Evolutionary conservation across 495 filamentous ascomycete genomes (phyloP).

Genomic region (Astrocystis sublimbata): DNA sequence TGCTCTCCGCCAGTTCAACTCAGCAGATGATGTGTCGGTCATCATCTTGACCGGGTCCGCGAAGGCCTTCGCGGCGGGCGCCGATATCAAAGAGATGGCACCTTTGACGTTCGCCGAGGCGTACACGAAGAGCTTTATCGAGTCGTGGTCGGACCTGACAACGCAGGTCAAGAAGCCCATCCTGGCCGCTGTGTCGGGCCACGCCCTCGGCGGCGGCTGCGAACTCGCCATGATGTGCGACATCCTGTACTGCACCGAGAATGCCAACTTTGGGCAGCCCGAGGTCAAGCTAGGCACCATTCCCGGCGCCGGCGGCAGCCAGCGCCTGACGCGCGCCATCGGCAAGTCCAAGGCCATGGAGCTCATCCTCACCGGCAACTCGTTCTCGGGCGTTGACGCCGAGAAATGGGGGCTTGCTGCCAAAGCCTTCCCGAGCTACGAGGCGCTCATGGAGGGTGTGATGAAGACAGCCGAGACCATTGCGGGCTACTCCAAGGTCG

Average conservation of each 20-base stretch:
- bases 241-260: conserved; percentile 82
- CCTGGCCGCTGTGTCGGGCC: conserved; percentile 89
- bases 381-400: conserved; percentile 78
- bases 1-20: conserved; percentile 72
- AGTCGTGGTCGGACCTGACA: conserved; percentile 83
- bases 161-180: conserved; percentile 85
- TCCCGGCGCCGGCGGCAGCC: conserved; percentile 87
- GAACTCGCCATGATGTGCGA: conserved; percentile 98
- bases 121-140: conserved; percentile 87
- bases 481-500: conserved; percentile 74
- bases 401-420: conserved; percentile 89
- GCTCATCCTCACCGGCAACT: conserved; percentile 82
- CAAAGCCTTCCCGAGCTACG: conserved; percentile 74
- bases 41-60: conserved; percentile 86
- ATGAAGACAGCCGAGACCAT: conserved; percentile 85
- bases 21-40: conserved; percentile 65
- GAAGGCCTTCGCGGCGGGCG: conserved; percentile 91
- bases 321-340: conserved; percentile 82
- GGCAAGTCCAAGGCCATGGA: conserved; percentile 95
- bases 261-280: conserved; percentile 89
- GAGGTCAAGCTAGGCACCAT: conserved; percentile 94
- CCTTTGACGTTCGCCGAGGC: conserved; percentile 82
- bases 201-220: conserved; percentile 92
- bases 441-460: conserved; percentile 76
- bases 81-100: conserved; percentile 99